Percentiles rank a stretch among this genome's conserved stretches.
phyloP scores from a whole-genome alignment of 2,329 filamentous ascomycete species.

The Penicillium sp. region DNA sequence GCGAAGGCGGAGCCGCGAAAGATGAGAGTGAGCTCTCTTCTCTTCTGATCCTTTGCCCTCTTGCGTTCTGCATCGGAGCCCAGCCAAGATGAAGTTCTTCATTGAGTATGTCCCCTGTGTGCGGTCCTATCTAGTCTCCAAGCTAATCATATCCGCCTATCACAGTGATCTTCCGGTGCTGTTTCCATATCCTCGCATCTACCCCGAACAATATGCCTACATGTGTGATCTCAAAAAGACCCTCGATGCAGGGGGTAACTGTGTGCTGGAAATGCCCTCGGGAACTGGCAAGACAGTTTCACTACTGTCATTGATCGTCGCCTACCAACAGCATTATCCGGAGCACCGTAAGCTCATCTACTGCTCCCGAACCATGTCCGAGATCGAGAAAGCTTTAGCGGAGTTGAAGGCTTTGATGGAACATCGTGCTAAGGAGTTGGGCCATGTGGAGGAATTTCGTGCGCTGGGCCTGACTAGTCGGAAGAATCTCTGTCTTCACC shows the following conservation, averaged over 20 bases:
- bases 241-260: constrained; percentile 90
- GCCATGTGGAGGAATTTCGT: constrained; percentile 86
- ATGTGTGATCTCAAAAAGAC: constrained; percentile 87
- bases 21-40: constrained; percentile 19
- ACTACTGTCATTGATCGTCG: constrained; percentile 88
- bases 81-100: constrained; percentile 70
- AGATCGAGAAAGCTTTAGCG: constrained; percentile 95
- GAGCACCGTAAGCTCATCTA: constrained; percentile 96
- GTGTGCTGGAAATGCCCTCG: constrained; percentile 97
- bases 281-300: constrained; percentile 98
- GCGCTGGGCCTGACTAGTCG: constrained; percentile 90
- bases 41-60: constrained; percentile 16
- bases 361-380: constrained; percentile 99
- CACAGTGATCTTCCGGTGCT: constrained; percentile 65
- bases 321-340: constrained; percentile 91
- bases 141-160: constrained; percentile 11
- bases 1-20: constrained; percentile 15
- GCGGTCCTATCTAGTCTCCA: constrained; percentile 1
- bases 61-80: constrained; percentile 18
- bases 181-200: constrained; percentile 73
- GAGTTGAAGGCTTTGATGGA: constrained; percentile 94
- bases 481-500: constrained; percentile 95
- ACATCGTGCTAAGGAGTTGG: constrained; percentile 85
- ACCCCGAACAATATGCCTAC: constrained; percentile 73
- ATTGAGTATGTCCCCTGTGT: constrained; percentile 58